A percentile compares a stretch with the other conserved stretches of the same genome.
Conservation (phyloP, 345 rosid species). For the Syzygium aqueum region DNA sequence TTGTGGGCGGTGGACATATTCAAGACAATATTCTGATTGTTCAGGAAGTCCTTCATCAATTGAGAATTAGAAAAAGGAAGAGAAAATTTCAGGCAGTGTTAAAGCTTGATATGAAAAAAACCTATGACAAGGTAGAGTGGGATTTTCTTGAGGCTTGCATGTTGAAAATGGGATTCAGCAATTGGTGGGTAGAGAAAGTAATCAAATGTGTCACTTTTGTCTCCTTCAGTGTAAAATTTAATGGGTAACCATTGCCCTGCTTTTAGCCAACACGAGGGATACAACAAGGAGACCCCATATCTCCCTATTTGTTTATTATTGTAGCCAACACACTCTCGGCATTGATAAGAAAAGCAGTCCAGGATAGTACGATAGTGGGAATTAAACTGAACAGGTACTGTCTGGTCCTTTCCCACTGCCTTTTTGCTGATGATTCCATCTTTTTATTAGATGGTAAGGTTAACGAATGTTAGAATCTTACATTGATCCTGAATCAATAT, state of each 20-base stretch:
- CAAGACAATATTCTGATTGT: too few species aligned
- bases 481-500: slow-evolving; percentile 84
- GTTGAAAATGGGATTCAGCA: too few species aligned
- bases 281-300: neutral
- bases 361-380: neutral
- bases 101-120: neutral
- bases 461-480: rapidly evolving
- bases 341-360: neutral
- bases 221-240: neutral
- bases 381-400: neutral
- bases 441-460: neutral
- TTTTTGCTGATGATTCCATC: neutral
- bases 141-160: neutral
- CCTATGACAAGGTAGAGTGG: neutral
- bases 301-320: neutral
- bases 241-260: neutral
- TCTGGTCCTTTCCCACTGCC: rapidly evolving
- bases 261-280: neutral
- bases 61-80: too few species aligned
- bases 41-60: too few species aligned
- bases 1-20: too few species aligned
- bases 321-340: neutral
- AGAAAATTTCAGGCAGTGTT: too few species aligned
- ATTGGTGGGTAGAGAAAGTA: rapidly evolving
- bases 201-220: neutral